Evolutionary conservation across 2,329 filamentous ascomycete genomes (phyloP), one percentile per base, ranked within the genome.

Genomic region (Cladosporium phlei): DNA sequence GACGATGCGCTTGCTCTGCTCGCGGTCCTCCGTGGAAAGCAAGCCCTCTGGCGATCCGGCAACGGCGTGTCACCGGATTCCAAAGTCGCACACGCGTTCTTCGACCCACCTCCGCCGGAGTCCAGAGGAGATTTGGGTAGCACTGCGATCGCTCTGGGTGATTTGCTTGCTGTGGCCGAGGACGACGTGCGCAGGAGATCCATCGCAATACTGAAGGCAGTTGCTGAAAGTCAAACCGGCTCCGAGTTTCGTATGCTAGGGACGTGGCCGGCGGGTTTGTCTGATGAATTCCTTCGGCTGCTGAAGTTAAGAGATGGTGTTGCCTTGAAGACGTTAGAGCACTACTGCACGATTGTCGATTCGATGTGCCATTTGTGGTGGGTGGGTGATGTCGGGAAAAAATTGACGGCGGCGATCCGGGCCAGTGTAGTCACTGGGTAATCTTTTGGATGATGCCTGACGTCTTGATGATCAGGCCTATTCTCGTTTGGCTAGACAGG

Each of bases 281-380:
- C 42, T 16, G 42, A 45, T 11, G 42, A 45, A 6, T 45, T 37
- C 25, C 7, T 37, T 2, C 42, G 30, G 3, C 14, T 45, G 17
- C 19, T 45, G 16, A 37, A 28, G 32, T 19, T n/a, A 4, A 19
- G 22, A 16, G 42, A 45, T 12, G 22, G 24, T 7, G 20, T 24
- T 5, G 42, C 32, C 7, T 9, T 45, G 32, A 32, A 45, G 24
- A 28, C 10, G 8, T 37, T 37, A 8, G 42, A 37, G 24, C 42
- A 45, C 24, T 45, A 45, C 19, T 45, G 42, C 8, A 45, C 42
- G 4, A 21, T 45, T 16, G 5, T 45, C 32, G 42, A 45, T 9
- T 45, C 42, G 24, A 35, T 29, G 32, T 32, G 42, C 9, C 11
- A 27, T 20, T 17, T 45, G 12, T 45, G 42, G 42, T 45, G 42